phyloP scores from a whole-genome alignment of 2,329 filamentous ascomycete genomes.

The Xylariaceae sp. region DNA sequence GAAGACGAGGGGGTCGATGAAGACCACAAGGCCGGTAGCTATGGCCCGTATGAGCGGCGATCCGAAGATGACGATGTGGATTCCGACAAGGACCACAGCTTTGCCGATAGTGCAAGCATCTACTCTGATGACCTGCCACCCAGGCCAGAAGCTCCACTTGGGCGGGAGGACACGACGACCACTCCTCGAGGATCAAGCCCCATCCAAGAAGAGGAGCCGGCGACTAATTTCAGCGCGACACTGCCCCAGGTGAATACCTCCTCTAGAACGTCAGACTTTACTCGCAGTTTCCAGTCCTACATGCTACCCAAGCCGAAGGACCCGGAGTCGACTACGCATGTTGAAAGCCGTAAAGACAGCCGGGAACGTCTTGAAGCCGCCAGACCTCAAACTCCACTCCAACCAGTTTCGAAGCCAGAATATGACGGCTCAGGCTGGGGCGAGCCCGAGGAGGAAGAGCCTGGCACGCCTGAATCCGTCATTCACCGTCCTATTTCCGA shows the following conservation, averaged over 20 bases:
- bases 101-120: conserved; percentile 50
- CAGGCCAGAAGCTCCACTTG: conserved; percentile 22
- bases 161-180: conserved; percentile 41
- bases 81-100: conserved; percentile 31
- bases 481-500: conserved; percentile 67
- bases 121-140: conserved; percentile 45
- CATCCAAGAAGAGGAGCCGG: conserved; percentile 24
- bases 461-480: conserved; percentile 80
- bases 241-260: conserved; percentile 36
- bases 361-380: conserved; percentile 31
- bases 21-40: conserved; percentile 58
- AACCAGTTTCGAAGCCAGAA: conserved; percentile 50
- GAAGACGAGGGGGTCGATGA: conserved; percentile 60
- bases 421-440: conserved; percentile 54
- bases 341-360: conserved; percentile 32
- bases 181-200: conserved; percentile 47
- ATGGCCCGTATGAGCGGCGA: conserved; percentile 61
- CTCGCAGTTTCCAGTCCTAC: conserved; percentile 40
- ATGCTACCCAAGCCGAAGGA: conserved; percentile 41
- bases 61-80: conserved; percentile 36
- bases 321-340: conserved; percentile 29
- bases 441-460: conserved; percentile 50
- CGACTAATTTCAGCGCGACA: conserved; percentile 30
- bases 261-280: conserved; percentile 35
- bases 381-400: conserved; percentile 45